Base-by-base conservation (phyloP, 345 rosid genomes). In the Eucalyptus leucophloia region DNA sequence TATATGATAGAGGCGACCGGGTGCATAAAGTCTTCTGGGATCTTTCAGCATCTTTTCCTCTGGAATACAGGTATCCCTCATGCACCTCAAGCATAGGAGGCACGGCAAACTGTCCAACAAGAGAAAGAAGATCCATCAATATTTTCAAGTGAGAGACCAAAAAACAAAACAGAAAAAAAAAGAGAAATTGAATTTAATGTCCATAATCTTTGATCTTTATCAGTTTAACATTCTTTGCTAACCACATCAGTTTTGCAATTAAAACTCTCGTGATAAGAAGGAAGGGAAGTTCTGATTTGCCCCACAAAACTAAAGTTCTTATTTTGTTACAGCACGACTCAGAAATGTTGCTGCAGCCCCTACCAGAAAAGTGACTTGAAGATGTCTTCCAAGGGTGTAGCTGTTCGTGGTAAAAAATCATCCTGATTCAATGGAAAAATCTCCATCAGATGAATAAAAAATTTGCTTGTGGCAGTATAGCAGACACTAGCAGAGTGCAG, bases 331-430 rank as follows among this genome's bases (percentile, higher is more conserved):
- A 88, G 32, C 17, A 28, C 7, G 23, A 69, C 89, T 58, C 47
- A 72, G 30, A 87, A 80, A 26, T 26, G 44, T 11, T 81, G 50
- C 15, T 7, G 56, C 86, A 40, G 85, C 86, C 82, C 21, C 87
- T 96, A 96, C 99, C 99, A 98, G 98, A 97, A 96, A 89, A 98
- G 96, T 88, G 99, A 98, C 93, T 96, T 96, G 97, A 98, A 98
- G 90, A 98, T 97, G 95, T 98, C 99, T 94, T 97, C 97, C 92
- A 97, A 89, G 30, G 99, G 99, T 23, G 99, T 98, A 88, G 99
- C 97, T 54, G 98, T 98, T 91, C 98, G 94, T 0, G 99, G 99
- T 91, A 98, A 94, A 93, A 97, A 98, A 90, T 98, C 99, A 94
- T 98, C 99, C 98, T 98, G 96, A 72, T 89, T 60, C 85, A 77